Percentiles rank a stretch among this genome's conserved stretches.
These are phyloP conservation scores for Omphalea diandra DNA, from an alignment of 441 rosid genomes.

Conservation along the genomic window DNA sequence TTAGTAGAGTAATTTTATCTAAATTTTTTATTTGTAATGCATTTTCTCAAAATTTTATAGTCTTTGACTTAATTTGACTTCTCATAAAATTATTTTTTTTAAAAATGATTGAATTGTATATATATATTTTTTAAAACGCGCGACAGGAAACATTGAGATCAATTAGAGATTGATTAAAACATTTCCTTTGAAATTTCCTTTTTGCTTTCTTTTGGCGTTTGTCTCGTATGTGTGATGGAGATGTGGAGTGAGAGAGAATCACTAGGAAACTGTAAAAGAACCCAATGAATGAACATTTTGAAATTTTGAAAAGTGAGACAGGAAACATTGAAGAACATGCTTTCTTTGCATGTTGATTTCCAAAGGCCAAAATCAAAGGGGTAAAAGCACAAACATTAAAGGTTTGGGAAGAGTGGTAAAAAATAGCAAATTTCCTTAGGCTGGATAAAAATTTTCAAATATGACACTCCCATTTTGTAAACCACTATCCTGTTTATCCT, in stretches of 20 bases:
- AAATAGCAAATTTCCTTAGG: background rate
- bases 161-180: background rate
- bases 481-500: background rate
- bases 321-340: too few species aligned
- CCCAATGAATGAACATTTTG: too few species aligned
- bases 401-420: background rate
- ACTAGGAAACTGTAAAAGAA: background rate
- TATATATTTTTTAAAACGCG: too few species aligned
- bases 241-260: background rate
- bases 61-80: too few species aligned
- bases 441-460: background rate
- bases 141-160: too few species aligned
- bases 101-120: too few species aligned
- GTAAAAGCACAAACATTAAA: background rate
- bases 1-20: too few species aligned
- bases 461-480: background rate
- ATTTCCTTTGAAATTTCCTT: background rate
- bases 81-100: too few species aligned
- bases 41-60: too few species aligned
- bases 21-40: too few species aligned
- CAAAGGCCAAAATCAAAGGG: background rate
- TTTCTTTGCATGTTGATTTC: too few species aligned
- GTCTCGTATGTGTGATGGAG: background rate
- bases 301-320: background rate
- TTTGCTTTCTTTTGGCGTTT: background rate